phyloP scores from a whole-genome alignment of 805 yeast genomes.

The Candida silvatica region DNA sequence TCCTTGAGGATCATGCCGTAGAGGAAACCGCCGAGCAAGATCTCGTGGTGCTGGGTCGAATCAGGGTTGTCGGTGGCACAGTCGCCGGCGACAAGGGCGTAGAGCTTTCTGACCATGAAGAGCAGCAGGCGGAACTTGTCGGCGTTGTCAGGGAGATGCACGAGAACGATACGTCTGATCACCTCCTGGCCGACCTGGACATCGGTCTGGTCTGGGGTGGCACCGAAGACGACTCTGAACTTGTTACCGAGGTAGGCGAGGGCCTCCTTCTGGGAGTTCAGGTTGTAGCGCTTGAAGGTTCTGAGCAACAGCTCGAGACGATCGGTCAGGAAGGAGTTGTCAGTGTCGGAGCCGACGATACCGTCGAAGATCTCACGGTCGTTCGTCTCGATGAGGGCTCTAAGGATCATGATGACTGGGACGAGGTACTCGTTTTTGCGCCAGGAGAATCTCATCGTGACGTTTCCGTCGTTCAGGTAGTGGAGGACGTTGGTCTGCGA shows the following conservation, averaged over 20 bases:
- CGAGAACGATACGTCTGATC: conserved; percentile 75
- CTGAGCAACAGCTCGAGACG: conserved; percentile 91
- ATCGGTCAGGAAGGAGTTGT: conserved; percentile 92
- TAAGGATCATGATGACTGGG: conserved; percentile 87
- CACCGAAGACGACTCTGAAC: conserved; percentile 87
- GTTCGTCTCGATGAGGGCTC: conserved; percentile 82
- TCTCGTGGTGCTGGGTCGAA: conserved; percentile 98
- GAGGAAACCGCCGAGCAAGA: conserved; percentile 88
- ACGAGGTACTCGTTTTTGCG: conserved; percentile 90
- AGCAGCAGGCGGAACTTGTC: conserved; percentile 84
- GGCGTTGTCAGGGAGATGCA: conserved; percentile 63
- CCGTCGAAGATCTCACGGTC: conserved; percentile 97
- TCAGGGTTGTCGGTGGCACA: conserved; percentile 97
- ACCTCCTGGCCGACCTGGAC: conserved; percentile 86
- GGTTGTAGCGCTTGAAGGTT: conserved; percentile 73
- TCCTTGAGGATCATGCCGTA: conserved; percentile 96
- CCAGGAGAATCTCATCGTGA: conserved; percentile 96
- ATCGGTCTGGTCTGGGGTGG: conserved; percentile 82
- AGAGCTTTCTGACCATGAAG: conserved; percentile 93
- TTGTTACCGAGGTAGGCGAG: conserved; percentile 92
- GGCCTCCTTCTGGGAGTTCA: conserved; percentile 80
- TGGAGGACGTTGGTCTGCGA: conserved; percentile 97
- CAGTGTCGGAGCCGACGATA: conserved; percentile 79
- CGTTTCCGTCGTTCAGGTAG: conserved; percentile 91
- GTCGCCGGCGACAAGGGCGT: conserved; percentile 93